Evolutionary conservation across 2,329 filamentous ascomycete species (phyloP), one percentile per base, ranked within the genome.

Genomic region (Diaporthe vaccinii): DNA sequence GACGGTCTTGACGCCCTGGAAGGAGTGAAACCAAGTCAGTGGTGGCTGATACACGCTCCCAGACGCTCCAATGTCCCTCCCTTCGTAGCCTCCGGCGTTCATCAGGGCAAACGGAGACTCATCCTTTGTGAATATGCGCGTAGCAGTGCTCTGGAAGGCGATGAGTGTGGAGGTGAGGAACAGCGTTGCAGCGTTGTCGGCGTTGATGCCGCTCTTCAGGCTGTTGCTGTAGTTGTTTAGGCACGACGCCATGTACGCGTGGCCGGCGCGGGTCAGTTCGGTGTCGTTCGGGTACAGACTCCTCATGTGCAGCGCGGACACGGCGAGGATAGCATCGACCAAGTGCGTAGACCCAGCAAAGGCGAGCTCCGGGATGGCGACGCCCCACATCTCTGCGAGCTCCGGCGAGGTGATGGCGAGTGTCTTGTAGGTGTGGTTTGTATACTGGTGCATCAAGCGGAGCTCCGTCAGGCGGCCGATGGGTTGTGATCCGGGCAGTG

Each of bases 1-100:
- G 46, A 93, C 87, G 2, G 91, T 89, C 80, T 93, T 93, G 77
- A 93, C 90, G 15, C 91, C 91, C 79, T 93, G 91, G 79, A 92
- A 93, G 5, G 91, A 89, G 79, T 93, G 91, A 76, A 93, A 93
- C 91, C 90, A 93, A 4, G 89, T 87, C 58, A 92, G 82, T 0
- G 91, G 91, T n/a, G 92, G 82, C 25, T 86, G 85, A 79, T 93
- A 93, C 53, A 84, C 85, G 41, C 59, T 59, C 77, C 84, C 76
- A 12, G 78, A 73, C 12, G 74, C 73, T n/a, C 77, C 61, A 39
- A 65, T 74, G 1, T 74, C 75, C 12, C 73, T 75, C 36, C 74
- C 74, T 39, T 49, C 55, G 31, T 76, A 68, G 36, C 78, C 78
- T 46, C 75, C 74, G 7, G 41, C 51, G 44, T 83, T 80, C 39